Percentiles rank a stretch among this genome's conserved stretches.
These are phyloP conservation scores for Galerina sulciceps DNA, from an alignment of 768 basidiomycete genomes.

Conservation along the genomic window DNA sequence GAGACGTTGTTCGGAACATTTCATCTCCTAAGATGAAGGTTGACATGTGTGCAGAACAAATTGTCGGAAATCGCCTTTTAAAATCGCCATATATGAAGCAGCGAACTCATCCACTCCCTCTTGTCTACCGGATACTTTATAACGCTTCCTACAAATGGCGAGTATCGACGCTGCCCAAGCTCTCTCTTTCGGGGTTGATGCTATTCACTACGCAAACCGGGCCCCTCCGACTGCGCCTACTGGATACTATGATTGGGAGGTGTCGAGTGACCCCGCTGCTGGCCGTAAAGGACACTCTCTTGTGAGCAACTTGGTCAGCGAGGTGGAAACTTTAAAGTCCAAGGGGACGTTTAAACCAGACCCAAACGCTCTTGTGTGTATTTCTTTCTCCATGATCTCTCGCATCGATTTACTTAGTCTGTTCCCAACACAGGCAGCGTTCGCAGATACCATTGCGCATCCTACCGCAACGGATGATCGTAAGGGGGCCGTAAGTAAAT, in stretches of 20 bases:
- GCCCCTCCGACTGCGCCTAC: constrained; percentile 17
- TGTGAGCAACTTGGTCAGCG: constrained; percentile 5
- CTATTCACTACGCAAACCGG: constrained; percentile 14
- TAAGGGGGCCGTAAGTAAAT: constrained; percentile 11
- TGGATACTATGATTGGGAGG: constrained; percentile 22
- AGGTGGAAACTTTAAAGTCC: constrained; percentile 11
- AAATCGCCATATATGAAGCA: background rate
- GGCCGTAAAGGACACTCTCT: constrained; percentile 13
- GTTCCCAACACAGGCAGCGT: background rate
- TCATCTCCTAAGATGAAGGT: too few species aligned
- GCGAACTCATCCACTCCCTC: background rate
- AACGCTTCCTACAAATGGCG: background rate
- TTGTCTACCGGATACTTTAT: background rate
- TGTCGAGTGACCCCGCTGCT: constrained; percentile 13
- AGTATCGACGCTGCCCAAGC: constrained; percentile 6
- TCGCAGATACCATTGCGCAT: constrained; percentile 5
- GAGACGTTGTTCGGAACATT: too few species aligned
- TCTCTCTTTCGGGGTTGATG: constrained; percentile 11
- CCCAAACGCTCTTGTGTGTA: constrained; percentile 8
- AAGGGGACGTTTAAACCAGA: constrained; percentile 18
- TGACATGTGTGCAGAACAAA: too few species aligned
- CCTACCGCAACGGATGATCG: constrained; percentile 14
- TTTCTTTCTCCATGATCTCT: background rate
- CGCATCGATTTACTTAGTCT: background rate
- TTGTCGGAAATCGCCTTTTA: too few species aligned